Base-by-base conservation (phyloP, 495 filamentous ascomycete genomes). In the Aspergillus ellipticus region DNA sequence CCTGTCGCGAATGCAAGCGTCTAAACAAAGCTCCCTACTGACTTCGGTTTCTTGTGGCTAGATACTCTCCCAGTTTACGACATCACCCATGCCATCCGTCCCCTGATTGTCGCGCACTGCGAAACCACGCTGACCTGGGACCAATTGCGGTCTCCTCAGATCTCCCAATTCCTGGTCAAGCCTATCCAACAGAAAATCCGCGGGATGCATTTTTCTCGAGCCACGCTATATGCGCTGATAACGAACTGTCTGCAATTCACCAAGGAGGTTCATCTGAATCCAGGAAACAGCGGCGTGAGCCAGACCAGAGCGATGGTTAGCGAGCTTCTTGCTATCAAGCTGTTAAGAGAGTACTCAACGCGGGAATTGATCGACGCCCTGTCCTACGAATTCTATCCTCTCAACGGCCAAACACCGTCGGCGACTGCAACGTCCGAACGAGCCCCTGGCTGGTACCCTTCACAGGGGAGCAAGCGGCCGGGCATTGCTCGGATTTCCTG, bases 81-180 rank as follows among this genome's bases (percentile, higher is more conserved):
- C 63, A 81, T 94, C 57, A 94, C 90, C 37, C 92, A 96, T 74
- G 82, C 87, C 11, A 92, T 96, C 49, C 89, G 92, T 53, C 82
- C 89, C 17, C 74, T 96, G 41, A 85, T 97, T 43, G 79, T 88
- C 49, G 78, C 88, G 19, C 82, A 87, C 68, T 93, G 89, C 70
- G 92, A 97, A 70, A 96, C 92, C 4, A 92, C 89, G 0, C 71
- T 97, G 49, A 85, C 89, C n/a, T 97, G 92, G 92, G 92, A 96
- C 56, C 93, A 97, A 70, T 76, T 97, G 57, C 83, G 92, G 48
- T 95, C 92, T 9, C 93, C 92, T 6, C 93, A 97, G 66, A 87
- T 97, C 31, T 96, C 90, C 15, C 91, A 95, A 69, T 97, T 97
- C 66, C 79, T 97, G 20, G 80, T 96, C 62, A 97, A 96, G 74